Evolutionary conservation across 805 yeast genomes (phyloP), one percentile per base, ranked within the genome.

Genomic region (Zygoascus bituminiphila): DNA sequence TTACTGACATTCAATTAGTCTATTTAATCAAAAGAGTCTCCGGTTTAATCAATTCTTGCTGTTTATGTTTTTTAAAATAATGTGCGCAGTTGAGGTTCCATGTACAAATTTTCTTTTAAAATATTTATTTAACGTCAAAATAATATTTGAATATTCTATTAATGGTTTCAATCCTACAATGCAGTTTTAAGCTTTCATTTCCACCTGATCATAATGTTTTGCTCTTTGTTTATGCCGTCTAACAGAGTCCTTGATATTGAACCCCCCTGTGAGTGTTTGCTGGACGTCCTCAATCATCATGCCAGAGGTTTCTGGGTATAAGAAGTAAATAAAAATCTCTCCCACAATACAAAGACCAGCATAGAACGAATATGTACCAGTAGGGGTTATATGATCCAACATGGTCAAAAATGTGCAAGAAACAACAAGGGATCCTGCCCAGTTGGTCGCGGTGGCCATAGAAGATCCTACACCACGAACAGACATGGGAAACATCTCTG

Each of bases 381-480:
- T 78, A 38, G 98, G 96, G 1, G 97, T 85, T 54, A 91, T 85
- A 55, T 78, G 82, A 62, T 85, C 78, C 68, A 91, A 75, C 95
- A 91, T 85, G 17, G 97, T 88, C 64, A 93, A 75, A 68, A 89
- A 91, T 0, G 96, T 84, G 4, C 95, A 77, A 1, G 97, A 86
- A 62, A 93, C 85, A 36, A 86, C 82, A 57, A 89, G 71, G 35
- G 96, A 88, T 51, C 97, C 97, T 8, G 87, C 77, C 98, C 98
- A 91, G 71, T 91, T 91, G 33, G 91, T 81, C 19, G 91, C 88
- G 8, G 98, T 85, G 2, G 96, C 87, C 60, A 79, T 81, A 54
- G 95, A 86, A 12, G 88, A 82, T 51, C 98, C 98, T 42, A 87
- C 74, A 51, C 96, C 94, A 63, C 98, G 80, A 33, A 91, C 96